Conservation (phyloP, 768 basidiomycete genomes). For the Auricularia cornea region DNA sequence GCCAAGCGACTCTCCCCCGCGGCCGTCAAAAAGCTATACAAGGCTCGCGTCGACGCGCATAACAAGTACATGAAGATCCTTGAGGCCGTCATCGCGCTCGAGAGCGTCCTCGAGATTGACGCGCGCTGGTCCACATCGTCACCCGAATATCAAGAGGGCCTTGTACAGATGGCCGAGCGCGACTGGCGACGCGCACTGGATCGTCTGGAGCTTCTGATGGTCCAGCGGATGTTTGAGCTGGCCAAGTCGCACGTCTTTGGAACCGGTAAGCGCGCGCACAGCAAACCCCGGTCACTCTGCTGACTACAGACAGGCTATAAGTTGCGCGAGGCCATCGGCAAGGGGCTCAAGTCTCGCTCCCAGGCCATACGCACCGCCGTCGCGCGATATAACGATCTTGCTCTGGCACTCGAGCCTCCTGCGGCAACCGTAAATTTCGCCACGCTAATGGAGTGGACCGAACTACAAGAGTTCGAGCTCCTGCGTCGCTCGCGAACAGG, state of each 20-base stretch:
- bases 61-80: not conserved
- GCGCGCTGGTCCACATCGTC: not conserved
- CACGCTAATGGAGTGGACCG: slow-evolving; percentile 18
- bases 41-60: not conserved
- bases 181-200: not conserved
- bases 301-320: not conserved
- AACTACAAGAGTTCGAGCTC: slow-evolving; percentile 24
- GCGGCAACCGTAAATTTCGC: slow-evolving; percentile 19
- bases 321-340: not conserved
- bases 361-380: slow-evolving; percentile 21
- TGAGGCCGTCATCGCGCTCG: not conserved
- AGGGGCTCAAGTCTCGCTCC: not conserved
- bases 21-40: not conserved
- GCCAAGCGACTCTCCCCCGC: not conserved
- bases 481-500: slow-evolving; percentile 16
- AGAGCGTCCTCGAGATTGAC: not conserved
- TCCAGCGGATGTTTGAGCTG: not conserved
- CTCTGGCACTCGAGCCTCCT: slow-evolving; percentile 15
- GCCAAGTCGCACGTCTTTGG: not conserved
- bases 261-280: not conserved
- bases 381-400: slow-evolving; percentile 22
- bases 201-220: not conserved
- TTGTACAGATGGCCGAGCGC: not conserved
- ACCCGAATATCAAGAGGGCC: not conserved
- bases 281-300: not conserved